These are phyloP conservation scores for Niebla homalea DNA, from an alignment of 495 filamentous ascomycete genomes.

Conservation along the genomic window DNA sequence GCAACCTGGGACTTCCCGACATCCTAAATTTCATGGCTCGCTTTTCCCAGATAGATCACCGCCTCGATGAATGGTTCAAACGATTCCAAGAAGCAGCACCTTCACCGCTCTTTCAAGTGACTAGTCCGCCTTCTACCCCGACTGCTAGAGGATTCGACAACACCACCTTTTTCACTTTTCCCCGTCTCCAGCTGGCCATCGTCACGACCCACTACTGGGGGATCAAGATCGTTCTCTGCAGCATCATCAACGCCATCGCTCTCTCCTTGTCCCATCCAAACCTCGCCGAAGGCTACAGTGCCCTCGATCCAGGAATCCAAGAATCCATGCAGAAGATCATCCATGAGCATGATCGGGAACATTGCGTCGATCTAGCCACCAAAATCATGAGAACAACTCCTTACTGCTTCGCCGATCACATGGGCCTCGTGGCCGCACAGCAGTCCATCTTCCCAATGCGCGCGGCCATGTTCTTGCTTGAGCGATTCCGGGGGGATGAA, in stretches of 20 bases:
- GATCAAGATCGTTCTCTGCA: background rate
- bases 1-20: background rate
- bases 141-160: background rate
- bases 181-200: background rate
- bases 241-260: background rate
- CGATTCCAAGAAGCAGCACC: background rate
- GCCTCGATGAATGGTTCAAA: background rate
- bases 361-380: constrained; percentile 7
- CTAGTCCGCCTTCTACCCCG: no score
- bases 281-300: no score
- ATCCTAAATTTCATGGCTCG: background rate
- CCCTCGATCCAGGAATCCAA: background rate
- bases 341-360: background rate
- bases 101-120: background rate
- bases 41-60: background rate
- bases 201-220: background rate
- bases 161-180: background rate
- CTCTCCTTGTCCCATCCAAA: no score
- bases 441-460: constrained; percentile 9
- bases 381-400: constrained; percentile 11
- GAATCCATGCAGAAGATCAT: background rate
- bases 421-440: constrained; percentile 9
- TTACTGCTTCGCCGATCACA: constrained; percentile 6
- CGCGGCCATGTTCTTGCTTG: constrained; percentile 1
- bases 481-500: constrained; percentile 2